Evolutionary conservation across 108 stramenopile genomes (phyloP).

Genomic region (Fragilariopsis cylindrus): DNA sequence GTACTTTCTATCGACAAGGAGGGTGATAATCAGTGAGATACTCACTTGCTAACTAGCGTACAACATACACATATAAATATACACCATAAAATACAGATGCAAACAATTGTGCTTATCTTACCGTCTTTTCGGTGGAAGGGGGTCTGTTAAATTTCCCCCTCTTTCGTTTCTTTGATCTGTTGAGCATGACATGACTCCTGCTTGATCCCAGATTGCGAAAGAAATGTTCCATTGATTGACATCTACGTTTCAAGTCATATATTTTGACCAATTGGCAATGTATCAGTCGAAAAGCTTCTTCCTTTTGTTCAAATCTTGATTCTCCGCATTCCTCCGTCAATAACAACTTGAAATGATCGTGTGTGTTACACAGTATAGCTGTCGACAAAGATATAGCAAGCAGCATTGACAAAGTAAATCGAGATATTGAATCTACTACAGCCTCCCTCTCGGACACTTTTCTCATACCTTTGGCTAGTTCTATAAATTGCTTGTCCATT

Average conservation of each 20-base stretch:
- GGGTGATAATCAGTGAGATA: background rate
- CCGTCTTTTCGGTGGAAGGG: constrained; percentile 2
- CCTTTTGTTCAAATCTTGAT: background rate
- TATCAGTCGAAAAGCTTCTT: constrained; percentile 20
- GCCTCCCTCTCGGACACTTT: constrained; percentile 5
- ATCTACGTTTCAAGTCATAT: constrained; percentile 22
- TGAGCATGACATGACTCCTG: background rate
- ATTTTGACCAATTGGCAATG: constrained; percentile 35
- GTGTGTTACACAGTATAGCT: constrained; percentile 30
- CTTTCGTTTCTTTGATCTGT: constrained; percentile 2
- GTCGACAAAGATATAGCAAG: constrained; percentile 23
- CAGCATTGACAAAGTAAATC: constrained; percentile 22
- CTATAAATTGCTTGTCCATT: constrained; percentile 2
- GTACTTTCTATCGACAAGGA: background rate
- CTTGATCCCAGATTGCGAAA: constrained; percentile 15
- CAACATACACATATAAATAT: background rate
- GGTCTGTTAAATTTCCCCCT: background rate
- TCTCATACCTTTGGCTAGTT: constrained; percentile 14
- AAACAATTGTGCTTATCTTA: background rate
- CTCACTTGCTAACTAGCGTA: background rate
- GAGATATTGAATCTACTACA: constrained; percentile 16
- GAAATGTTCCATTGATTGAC: constrained; percentile 17
- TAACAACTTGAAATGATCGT: constrained; percentile 14
- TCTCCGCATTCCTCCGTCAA: background rate
- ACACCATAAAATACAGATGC: background rate